These are phyloP conservation scores for Uncinocarpus reesii DNA, from an alignment of 2,329 filamentous ascomycete species.

Conservation along the genomic window DNA sequence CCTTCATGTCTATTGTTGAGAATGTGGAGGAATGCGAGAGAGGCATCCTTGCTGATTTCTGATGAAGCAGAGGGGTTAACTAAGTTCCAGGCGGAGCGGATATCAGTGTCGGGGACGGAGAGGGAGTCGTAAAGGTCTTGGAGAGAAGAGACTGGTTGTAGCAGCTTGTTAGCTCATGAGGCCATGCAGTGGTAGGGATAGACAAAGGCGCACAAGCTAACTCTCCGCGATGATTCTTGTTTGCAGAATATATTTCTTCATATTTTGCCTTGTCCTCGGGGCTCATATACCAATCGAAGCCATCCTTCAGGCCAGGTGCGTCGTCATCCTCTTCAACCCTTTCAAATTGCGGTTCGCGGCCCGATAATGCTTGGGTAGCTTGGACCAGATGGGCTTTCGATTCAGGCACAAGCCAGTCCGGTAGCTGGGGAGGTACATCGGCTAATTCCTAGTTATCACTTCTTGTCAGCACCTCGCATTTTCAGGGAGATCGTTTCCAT, in stretches of 20 bases:
- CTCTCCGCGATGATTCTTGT: conserved; percentile 76
- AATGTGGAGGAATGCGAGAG: conserved; percentile 89
- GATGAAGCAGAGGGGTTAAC: conserved; percentile 80
- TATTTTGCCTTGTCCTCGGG: conserved; percentile 86
- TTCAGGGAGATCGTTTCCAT: not conserved
- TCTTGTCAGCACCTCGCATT: not conserved
- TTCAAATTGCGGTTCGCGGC: conserved; percentile 73
- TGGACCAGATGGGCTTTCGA: conserved; percentile 86
- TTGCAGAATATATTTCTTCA: conserved; percentile 92
- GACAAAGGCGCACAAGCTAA: conserved; percentile 53
- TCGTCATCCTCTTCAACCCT: conserved; percentile 69
- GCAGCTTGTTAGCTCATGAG: conserved; percentile 10
- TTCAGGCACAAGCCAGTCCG: conserved; percentile 95
- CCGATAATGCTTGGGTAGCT: conserved; percentile 66
- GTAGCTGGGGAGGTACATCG: conserved; percentile 75
- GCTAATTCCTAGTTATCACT: conserved; percentile 60
- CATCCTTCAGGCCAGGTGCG: conserved; percentile 75
- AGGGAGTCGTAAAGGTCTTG: conserved; percentile 68
- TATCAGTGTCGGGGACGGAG: conserved; percentile 61
- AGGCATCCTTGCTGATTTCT: conserved; percentile 87
- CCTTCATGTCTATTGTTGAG: conserved; percentile 93
- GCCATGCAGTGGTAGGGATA: not conserved
- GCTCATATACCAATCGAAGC: conserved; percentile 99
- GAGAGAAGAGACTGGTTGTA: conserved; percentile 56
- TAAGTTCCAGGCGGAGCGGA: conserved; percentile 91